These are phyloP conservation scores for Annulohypoxylon nitens DNA, from an alignment of 495 filamentous ascomycete genomes.

Conservation along the genomic window DNA sequence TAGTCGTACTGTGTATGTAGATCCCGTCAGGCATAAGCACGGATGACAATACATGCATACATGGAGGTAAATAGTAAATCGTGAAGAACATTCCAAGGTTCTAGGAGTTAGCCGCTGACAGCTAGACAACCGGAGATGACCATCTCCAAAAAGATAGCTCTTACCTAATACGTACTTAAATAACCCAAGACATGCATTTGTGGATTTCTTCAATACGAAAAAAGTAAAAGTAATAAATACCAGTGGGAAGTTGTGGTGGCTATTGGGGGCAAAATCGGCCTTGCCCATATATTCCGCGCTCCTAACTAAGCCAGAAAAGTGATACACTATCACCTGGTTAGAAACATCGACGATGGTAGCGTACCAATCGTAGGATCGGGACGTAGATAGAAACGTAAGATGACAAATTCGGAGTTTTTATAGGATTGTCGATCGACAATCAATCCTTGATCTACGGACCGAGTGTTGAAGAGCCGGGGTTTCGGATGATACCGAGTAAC, in stretches of 20 bases:
- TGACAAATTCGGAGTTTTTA: constrained; percentile 40
- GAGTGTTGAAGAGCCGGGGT: constrained; percentile 10
- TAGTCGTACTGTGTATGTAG: constrained; percentile 17
- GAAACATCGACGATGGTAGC: constrained; percentile 22
- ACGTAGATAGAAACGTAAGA: not conserved
- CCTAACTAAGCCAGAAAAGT: constrained; percentile 8
- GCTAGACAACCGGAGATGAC: not conserved
- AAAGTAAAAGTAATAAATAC: not conserved
- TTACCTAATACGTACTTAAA: constrained; percentile 23
- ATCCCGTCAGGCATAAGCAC: constrained; percentile 35
- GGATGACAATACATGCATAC: not conserved
- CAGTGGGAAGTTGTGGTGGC: not conserved
- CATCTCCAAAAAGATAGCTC: constrained; percentile 19
- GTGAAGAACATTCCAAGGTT: constrained; percentile 3
- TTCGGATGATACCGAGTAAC: constrained; percentile 33
- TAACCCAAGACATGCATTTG: constrained; percentile 31
- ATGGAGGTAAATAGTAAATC: too few species aligned
- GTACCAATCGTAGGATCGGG: constrained; percentile 8
- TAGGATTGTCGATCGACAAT: constrained; percentile 14
- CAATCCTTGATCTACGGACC: constrained; percentile 29
- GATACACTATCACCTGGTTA: constrained; percentile 25
- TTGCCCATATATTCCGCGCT: not conserved
- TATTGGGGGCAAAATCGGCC: constrained; percentile 1
- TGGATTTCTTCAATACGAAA: constrained; percentile 30
- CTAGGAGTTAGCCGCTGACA: constrained; percentile 4